Evolutionary conservation across 2,329 filamentous ascomycete species (phyloP).

Genomic region (Fusarium goolgardi): DNA sequence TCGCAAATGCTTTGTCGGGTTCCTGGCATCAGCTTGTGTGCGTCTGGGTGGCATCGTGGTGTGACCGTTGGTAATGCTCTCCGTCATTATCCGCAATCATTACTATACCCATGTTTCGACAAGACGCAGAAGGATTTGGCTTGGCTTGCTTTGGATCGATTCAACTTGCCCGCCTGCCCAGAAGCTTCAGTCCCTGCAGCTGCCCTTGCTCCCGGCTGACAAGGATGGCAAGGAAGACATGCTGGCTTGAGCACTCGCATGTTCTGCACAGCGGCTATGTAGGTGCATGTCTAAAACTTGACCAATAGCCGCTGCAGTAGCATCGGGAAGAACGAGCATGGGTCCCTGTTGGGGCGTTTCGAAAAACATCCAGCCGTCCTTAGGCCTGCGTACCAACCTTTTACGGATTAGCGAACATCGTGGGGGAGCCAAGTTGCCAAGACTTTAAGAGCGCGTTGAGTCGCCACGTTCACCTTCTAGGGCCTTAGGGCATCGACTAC

Average conservation of each 20-base stretch:
- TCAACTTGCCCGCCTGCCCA: slow-evolving; percentile 30
- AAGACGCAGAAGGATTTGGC: slow-evolving; percentile 43
- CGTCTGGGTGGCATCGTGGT: slow-evolving; percentile 28
- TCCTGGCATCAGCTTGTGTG: slow-evolving; percentile 15
- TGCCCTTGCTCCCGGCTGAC: slow-evolving; percentile 35
- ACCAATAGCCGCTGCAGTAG: slow-evolving; percentile 49
- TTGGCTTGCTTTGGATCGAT: slow-evolving; percentile 41
- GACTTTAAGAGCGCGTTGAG: slow-evolving; percentile 34
- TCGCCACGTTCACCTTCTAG: slow-evolving; percentile 44
- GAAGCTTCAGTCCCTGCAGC: slow-evolving; percentile 50
- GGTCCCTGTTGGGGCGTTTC: slow-evolving; percentile 48
- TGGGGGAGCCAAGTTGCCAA: slow-evolving; percentile 42
- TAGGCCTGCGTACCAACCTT: slow-evolving; percentile 33
- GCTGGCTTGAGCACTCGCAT: slow-evolving; percentile 57
- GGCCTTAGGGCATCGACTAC: slow-evolving; percentile 34
- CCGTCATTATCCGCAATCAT: slow-evolving; percentile 41
- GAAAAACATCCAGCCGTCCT: slow-evolving; percentile 45
- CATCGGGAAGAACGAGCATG: slow-evolving; percentile 46
- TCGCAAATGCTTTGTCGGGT: slow-evolving; percentile 18
- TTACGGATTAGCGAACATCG: slow-evolving; percentile 38
- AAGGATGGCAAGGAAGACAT: slow-evolving; percentile 45
- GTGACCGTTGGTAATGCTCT: slow-evolving; percentile 38
- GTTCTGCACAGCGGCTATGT: slow-evolving; percentile 58
- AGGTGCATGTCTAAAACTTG: slow-evolving; percentile 50
- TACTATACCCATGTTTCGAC: slow-evolving; percentile 41